These are phyloP conservation scores for Ascochyta rabiei DNA, from an alignment of 2,329 filamentous ascomycete genomes.

Conservation along the genomic window DNA sequence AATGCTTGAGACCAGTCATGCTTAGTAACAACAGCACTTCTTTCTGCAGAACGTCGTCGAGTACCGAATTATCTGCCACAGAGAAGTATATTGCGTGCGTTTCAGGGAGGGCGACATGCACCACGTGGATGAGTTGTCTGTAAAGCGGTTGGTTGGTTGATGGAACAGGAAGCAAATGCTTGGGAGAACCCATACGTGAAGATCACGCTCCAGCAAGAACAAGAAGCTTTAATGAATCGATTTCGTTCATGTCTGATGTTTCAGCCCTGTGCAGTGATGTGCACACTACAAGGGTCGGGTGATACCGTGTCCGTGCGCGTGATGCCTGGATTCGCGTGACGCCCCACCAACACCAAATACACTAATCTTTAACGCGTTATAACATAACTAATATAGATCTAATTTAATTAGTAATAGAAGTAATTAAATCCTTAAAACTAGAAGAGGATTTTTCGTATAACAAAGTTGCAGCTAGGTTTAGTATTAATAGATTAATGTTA, in stretches of 20 bases:
- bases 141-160: slow-evolving; percentile 3
- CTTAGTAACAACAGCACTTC: neutral
- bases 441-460: no score
- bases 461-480: no score
- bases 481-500: no score
- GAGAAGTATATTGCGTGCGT: neutral
- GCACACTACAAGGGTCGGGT: neutral
- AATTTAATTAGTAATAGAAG: no score
- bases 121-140: neutral
- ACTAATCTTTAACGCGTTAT: no score
- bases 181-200: slow-evolving; percentile 11
- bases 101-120: neutral
- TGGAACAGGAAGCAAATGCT: slow-evolving; percentile 5
- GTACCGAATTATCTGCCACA: neutral
- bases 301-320: no score
- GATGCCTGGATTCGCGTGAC: no score
- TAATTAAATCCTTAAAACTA: no score
- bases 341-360: no score
- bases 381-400: no score
- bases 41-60: neutral
- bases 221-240: neutral
- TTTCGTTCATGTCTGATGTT: neutral
- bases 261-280: neutral
- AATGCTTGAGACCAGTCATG: neutral
- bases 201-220: slow-evolving; percentile 9